A percentile compares a stretch with the other conserved stretches of the same genome.
Conservation (phyloP, 83 land plant genomes). For the Thuja plicata region DNA sequence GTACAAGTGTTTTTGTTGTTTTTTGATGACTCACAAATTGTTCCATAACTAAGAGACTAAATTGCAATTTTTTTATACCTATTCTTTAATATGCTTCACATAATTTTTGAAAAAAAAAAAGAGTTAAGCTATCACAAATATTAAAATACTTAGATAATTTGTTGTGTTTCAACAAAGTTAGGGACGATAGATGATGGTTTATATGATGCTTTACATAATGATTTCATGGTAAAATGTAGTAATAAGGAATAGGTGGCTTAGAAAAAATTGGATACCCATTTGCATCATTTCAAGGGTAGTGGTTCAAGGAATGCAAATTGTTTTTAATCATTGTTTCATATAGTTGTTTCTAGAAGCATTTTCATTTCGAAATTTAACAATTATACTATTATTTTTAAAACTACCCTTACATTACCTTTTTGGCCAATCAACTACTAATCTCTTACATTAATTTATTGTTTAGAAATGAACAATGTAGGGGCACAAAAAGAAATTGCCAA, state of each 20-base stretch:
- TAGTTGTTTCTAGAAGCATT: too few relatives aligned
- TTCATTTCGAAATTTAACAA: too few relatives aligned
- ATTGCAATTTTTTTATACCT: neutral
- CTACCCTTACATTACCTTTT: too few relatives aligned
- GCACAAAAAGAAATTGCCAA: constrained; percentile 30
- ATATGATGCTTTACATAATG: too few relatives aligned
- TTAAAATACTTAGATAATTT: neutral
- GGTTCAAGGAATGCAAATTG: constrained; percentile 57
- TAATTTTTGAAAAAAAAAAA: neutral
- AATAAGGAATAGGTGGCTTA: constrained; percentile 51
- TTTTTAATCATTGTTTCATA: neutral
- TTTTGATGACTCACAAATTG: constrained; percentile 23
- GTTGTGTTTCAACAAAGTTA: too few relatives aligned
- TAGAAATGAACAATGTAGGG: constrained; percentile 56
- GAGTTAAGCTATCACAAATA: neutral
- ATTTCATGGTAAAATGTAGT: too few relatives aligned
- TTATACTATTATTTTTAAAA: too few relatives aligned
- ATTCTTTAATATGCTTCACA: neutral
- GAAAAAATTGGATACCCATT: constrained; percentile 56
- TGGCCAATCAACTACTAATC: too few relatives aligned
- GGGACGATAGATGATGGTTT: too few relatives aligned
- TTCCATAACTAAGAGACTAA: constrained; percentile 21
- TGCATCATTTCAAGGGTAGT: constrained; percentile 84
- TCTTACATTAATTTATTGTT: too few relatives aligned
- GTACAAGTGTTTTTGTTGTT: too few relatives aligned